Conservation (phyloP, 805 yeast species). For the Metschnikowia lunata region DNA sequence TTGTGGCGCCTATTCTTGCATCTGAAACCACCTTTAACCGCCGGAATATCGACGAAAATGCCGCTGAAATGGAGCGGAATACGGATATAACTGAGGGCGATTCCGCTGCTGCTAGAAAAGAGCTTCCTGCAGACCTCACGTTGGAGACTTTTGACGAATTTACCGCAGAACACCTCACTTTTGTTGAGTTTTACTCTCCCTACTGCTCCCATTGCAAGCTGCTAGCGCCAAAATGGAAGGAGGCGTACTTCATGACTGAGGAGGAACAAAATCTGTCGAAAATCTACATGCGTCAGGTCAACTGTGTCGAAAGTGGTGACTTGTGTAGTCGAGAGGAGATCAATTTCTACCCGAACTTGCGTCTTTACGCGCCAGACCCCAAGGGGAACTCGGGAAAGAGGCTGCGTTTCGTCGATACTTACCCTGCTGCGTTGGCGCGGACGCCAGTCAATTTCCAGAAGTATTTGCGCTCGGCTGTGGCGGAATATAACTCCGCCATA, state of each 20-base stretch:
- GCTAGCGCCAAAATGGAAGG: constrained; percentile 81
- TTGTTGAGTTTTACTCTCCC: constrained; percentile 89
- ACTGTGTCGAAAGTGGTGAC: constrained; percentile 85
- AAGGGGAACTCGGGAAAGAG: constrained; percentile 26
- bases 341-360: constrained; percentile 61
- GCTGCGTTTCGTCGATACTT: constrained; percentile 35
- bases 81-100: constrained; percentile 2
- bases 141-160: constrained; percentile 46
- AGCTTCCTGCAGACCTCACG: constrained; percentile 50
- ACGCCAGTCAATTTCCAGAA: constrained; percentile 46
- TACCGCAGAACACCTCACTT: constrained; percentile 53
- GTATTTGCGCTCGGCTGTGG: constrained; percentile 52
- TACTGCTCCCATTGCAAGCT: constrained; percentile 77
- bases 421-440: constrained; percentile 44
- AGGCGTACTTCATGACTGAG: constrained; percentile 49
- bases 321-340: constrained; percentile 69
- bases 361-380: constrained; percentile 58
- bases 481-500: constrained; percentile 39
- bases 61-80: neutral
- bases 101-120: constrained; percentile 1
- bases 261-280: constrained; percentile 41
- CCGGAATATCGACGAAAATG: neutral
- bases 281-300: constrained; percentile 67
- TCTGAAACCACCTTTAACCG: neutral
- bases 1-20: neutral